Conservation (phyloP, 805 yeast genomes). For the Isabelozyma pseudorhagii region DNA sequence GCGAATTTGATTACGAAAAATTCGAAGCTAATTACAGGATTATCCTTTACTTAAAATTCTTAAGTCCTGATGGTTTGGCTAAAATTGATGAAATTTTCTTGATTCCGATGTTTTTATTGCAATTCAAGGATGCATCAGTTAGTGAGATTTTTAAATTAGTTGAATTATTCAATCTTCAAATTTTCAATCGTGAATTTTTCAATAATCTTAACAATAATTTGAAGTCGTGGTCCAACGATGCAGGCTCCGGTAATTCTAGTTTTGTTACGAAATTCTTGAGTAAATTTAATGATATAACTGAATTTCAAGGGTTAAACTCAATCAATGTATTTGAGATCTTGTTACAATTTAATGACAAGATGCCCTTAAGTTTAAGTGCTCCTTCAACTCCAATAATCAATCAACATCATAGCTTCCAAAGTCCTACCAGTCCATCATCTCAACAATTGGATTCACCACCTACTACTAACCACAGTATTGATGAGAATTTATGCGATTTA, state of each 20-base stretch:
- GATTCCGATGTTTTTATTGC: constrained; percentile 32
- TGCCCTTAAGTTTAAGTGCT: constrained; percentile 43
- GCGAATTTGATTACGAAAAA: constrained; percentile 5
- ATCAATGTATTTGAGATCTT: constrained; percentile 30
- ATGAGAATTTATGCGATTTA: background rate
- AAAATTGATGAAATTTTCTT: constrained; percentile 39
- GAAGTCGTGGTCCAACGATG: constrained; percentile 22
- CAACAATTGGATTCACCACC: background rate
- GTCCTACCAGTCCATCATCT: background rate
- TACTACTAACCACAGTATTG: background rate
- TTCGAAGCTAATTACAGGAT: constrained; percentile 24
- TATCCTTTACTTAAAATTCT: constrained; percentile 35
- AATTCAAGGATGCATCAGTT: constrained; percentile 21
- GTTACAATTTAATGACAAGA: constrained; percentile 36
- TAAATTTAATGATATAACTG: constrained; percentile 20
- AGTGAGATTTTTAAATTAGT: constrained; percentile 25
- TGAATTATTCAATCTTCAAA: constrained; percentile 30
- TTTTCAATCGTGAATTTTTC: constrained; percentile 27
- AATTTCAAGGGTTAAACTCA: constrained; percentile 31
- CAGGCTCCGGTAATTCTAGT: constrained; percentile 11
- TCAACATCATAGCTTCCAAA: constrained; percentile 1
- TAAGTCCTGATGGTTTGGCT: constrained; percentile 33
- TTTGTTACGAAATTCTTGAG: constrained; percentile 18
- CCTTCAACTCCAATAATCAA: constrained; percentile 37
- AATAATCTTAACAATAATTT: constrained; percentile 22